Base-by-base conservation (phyloP, 2,329 filamentous ascomycete genomes). In the Curvularia lunata region DNA sequence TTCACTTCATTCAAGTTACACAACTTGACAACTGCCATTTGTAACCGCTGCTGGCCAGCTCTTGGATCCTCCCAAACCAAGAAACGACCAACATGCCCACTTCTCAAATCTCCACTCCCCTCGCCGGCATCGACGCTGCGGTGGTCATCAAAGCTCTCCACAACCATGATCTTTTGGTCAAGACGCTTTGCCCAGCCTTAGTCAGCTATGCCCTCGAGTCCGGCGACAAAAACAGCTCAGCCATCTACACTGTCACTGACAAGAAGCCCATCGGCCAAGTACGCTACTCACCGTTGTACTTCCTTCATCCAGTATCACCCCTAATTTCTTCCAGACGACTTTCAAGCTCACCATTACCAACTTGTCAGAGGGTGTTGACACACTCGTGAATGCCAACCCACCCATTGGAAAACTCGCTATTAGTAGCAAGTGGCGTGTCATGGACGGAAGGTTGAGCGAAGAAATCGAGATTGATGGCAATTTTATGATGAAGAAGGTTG, bases 401-500 rank as follows among this genome's bases (percentile, higher is more conserved):
- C 75, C 75, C 1, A 71, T 77, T 25, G 77, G 77, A 52, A 64
- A 69, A 19, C 71, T 79, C 40, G 75, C 70, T 48, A 78, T 79
- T 50, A 66, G 70, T 5, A 74, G 74, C 18, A 73, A 75, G 58
- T 78, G 77, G 76, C 67, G 77, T 23, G 71, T 78, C 2, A 53
- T n/a, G 4, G 64, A 64, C 25, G 74, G 71, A 25, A 52, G 65
- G 55, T 55, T 78, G 34, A 65, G 60, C 23, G 77, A 79, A 63
- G 74, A 78, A 23, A 73, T 78, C 1, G 72, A 77, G n/a, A 77
- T 79, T 48, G 77, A 79, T 37, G 75, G 73, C 4, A 78, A 79
- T 51, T 77, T 78, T 37, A 71, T 78, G 70, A 77, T 76, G 72
- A 78, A 78, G 72, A 77, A 75, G 67, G 75, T 79, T 52, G 77